Base-by-base conservation (phyloP, 768 basidiomycete genomes). In the Sarcodon aspratus region DNA sequence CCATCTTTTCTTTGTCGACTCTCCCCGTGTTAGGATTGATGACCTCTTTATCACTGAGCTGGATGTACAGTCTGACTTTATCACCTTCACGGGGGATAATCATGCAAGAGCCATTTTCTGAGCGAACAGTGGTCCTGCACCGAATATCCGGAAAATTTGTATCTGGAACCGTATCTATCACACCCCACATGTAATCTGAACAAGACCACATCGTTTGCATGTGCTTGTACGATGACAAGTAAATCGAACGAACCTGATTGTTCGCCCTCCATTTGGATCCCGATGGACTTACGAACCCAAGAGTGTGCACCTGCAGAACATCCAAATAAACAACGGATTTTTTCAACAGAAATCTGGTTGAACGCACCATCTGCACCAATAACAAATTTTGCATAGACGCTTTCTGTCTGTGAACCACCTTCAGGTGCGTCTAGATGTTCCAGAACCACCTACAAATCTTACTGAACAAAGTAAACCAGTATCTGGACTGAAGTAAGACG, bases 181-280 rank as follows among this genome's bases (percentile, higher is more conserved):
- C 88, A 3, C 89, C 88, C 89, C 89, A 92, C 15, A 90, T 71
- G 50, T 75, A 82, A 47, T 89, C 80, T 65, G 69, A 27, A n/a
- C 10, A 11, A 5, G 36, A 17, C 10, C 36, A 35, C n/a, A 31
- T 33, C 45, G 7, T 27, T 32, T 32, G 45, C 45, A 46, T 3
- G 27, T 13, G 31, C 9, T 32, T 36, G 15, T 44, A 37, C 13
- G n/a, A n/a, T 31, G 33, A 18, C n/a, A 12, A 5, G 18, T 8
- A 4, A 47, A 21, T 31, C 7, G 18, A 33, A 35, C 57, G 21
- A 9, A 65, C 71, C 67, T 10, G 69, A 70, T 52, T 85, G 80
- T 60, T 89, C 85, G 6, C 88, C 88, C 50, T 87, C 77, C 84
- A 90, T 83, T 3, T 65, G 58, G 46, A 90, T 80, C 9, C 70